phyloP scores from a whole-genome alignment of 2,329 filamentous ascomycete species.

The Pseudogymnoascus sp. region DNA sequence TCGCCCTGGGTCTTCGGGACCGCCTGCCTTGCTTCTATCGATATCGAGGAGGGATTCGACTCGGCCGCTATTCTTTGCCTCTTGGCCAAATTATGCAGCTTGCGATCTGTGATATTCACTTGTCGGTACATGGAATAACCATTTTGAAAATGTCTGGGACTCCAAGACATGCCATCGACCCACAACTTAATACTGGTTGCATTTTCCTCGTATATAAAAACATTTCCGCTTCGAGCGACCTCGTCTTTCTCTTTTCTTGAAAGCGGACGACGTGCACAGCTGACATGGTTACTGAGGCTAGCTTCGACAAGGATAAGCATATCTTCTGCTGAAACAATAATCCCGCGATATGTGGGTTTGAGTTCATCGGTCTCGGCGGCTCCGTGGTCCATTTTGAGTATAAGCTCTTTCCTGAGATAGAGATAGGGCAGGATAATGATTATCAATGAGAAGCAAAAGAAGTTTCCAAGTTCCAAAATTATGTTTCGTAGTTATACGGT shows the following conservation, averaged over 20 bases:
- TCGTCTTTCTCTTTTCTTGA: slow-evolving; percentile 73
- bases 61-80: background rate
- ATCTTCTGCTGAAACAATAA: slow-evolving; percentile 62
- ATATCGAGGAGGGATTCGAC: background rate
- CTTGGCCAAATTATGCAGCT: background rate
- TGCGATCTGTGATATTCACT: background rate
- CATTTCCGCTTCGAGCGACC: slow-evolving; percentile 73
- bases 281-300: slow-evolving; percentile 60
- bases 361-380: slow-evolving; percentile 26
- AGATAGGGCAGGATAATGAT: background rate
- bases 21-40: background rate
- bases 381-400: background rate
- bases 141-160: slow-evolving; percentile 39
- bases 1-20: background rate
- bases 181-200: slow-evolving; percentile 88
- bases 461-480: background rate
- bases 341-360: slow-evolving; percentile 58
- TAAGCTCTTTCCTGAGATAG: background rate
- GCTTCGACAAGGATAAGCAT: slow-evolving; percentile 75
- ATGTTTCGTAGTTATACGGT: background rate
- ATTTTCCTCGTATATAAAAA: slow-evolving; percentile 89
- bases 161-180: slow-evolving; percentile 90
- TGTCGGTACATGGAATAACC: background rate
- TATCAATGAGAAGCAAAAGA: background rate
- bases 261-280: slow-evolving; percentile 73